phyloP scores from a whole-genome alignment of 2,329 filamentous ascomycete species.

The Beauveria caledonica region DNA sequence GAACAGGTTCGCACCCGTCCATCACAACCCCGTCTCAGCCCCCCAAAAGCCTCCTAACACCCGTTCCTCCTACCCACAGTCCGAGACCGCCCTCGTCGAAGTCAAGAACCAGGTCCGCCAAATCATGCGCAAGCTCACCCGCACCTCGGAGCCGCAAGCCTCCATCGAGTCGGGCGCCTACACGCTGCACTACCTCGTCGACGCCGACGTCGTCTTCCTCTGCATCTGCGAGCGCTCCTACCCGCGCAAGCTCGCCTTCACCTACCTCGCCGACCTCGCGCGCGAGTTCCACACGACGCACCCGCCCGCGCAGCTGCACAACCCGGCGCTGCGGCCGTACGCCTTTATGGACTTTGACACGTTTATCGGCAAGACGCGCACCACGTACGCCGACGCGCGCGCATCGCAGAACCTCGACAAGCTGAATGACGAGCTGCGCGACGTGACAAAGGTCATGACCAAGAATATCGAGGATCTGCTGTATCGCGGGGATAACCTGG shows the following conservation, averaged over 20 bases:
- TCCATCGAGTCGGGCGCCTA: slow-evolving; percentile 79
- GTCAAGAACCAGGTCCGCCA: slow-evolving; percentile 88
- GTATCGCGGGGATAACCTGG: slow-evolving; percentile 87
- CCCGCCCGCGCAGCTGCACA: slow-evolving; percentile 62
- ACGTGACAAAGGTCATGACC: slow-evolving; percentile 99
- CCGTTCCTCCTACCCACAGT: slow-evolving; percentile 20
- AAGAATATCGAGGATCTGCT: slow-evolving; percentile 99
- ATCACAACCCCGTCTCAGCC: too few species aligned
- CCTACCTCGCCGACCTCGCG: slow-evolving; percentile 88
- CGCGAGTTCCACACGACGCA: slow-evolving; percentile 88
- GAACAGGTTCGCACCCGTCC: slow-evolving; percentile 49
- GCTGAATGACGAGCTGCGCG: slow-evolving; percentile 91
- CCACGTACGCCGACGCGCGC: slow-evolving; percentile 86
- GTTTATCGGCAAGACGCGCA: slow-evolving; percentile 87
- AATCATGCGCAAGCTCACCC: slow-evolving; percentile 78
- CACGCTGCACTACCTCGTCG: slow-evolving; percentile 85
- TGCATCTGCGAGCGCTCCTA: slow-evolving; percentile 91
- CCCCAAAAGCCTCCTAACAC: not conserved
- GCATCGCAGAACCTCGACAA: slow-evolving; percentile 90
- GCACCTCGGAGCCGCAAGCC: slow-evolving; percentile 83
- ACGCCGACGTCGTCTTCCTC: slow-evolving; percentile 77
- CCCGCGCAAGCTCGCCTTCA: slow-evolving; percentile 96
- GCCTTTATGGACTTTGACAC: slow-evolving; percentile 98
- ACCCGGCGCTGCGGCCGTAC: slow-evolving; percentile 74
- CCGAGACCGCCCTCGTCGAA: slow-evolving; percentile 70